Percentiles rank a stretch among this genome's conserved stretches.
Evolutionary conservation across 176 grass and related monocot genomes (phyloP).

Genomic region (Elymus sibiricus): DNA sequence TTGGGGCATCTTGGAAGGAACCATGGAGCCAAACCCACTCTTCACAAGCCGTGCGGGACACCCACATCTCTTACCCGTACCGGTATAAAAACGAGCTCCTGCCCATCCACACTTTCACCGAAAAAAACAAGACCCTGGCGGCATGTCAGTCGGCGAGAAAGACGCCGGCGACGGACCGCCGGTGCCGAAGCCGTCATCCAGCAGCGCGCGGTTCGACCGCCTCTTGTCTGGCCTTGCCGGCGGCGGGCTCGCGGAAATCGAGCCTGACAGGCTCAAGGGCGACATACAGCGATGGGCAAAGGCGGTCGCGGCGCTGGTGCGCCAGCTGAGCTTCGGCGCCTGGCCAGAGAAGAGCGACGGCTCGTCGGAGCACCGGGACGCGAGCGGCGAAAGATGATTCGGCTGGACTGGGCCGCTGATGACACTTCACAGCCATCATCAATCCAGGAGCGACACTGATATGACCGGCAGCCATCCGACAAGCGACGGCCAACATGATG

Average conservation of each 20-base stretch:
- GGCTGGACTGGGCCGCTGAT: neutral
- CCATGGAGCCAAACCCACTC: constrained; percentile 36
- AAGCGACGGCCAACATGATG: neutral
- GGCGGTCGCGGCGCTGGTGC: constrained; percentile 51
- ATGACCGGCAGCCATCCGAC: neutral
- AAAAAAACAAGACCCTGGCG: neutral
- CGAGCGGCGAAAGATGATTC: neutral
- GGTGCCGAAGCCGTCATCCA: neutral
- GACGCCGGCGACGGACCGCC: neutral
- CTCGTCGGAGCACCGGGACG: neutral
- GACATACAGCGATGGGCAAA: constrained; percentile 80
- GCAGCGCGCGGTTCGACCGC: constrained; percentile 37
- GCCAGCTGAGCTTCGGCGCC: constrained; percentile 68
- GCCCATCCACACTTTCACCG: neutral
- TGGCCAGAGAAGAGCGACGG: constrained; percentile 28
- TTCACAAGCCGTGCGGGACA: constrained; percentile 61
- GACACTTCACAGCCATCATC: neutral
- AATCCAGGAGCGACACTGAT: neutral
- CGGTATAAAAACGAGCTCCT: constrained; percentile 10
- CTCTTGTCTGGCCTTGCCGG: constrained; percentile 47
- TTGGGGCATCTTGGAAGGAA: constrained; percentile 44
- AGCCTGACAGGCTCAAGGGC: constrained; percentile 58
- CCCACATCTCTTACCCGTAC: constrained; percentile 10
- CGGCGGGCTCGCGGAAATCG: constrained; percentile 48
- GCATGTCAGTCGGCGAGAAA: constrained; percentile 27